Base-by-base conservation (phyloP, 306 rosid species). In the Hylodesmum podocarpum region DNA sequence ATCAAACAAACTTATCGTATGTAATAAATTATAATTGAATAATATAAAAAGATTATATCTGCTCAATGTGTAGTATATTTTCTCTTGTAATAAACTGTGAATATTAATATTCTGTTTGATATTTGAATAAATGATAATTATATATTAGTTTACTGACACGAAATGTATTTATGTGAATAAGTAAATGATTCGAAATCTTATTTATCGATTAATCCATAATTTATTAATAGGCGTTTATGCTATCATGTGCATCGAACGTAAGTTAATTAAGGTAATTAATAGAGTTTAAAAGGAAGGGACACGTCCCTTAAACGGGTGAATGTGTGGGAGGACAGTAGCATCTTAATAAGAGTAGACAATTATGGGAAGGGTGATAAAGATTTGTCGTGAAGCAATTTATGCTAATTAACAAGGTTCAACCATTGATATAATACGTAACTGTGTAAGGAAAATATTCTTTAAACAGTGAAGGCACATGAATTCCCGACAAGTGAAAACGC, bases 301-400 rank as follows among this genome's bases (percentile, higher is more conserved):
- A 69, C 62, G 51, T 69, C 78, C 81, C 81, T 61, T 36, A 8
- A 81, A 55, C 14, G 13, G 49, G 78, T 68, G 82, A 82, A 70
- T 74, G 43, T 70, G 43, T 76, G 78, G 81, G 84, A 75, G 66
- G 66, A 58, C 43, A 29, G 8, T 15, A 14, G 13, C 49, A 70
- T 28, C 6, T 58, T 25, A 27, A 55, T 1, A 4, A 19, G 13
- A 33, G 37, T 27, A 43, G 55, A 55, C 63, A 36, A 34, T 51
- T 28, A 65, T 40, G 79, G 79, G 61, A 72, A 53, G 67, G 15
- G 5, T 2, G 27, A 47, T 50, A 39, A 63, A 37, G 36, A 74
- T 74, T 66, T 49, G 79, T 59, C 62, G 58, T 67, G 53, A 69
- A 78, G 81, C 63, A 70, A 76, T 25, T 70, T 50, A 31, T 27